phyloP scores from a whole-genome alignment of 1,139 yeast genomes.

The Arxiozyma telluris region DNA sequence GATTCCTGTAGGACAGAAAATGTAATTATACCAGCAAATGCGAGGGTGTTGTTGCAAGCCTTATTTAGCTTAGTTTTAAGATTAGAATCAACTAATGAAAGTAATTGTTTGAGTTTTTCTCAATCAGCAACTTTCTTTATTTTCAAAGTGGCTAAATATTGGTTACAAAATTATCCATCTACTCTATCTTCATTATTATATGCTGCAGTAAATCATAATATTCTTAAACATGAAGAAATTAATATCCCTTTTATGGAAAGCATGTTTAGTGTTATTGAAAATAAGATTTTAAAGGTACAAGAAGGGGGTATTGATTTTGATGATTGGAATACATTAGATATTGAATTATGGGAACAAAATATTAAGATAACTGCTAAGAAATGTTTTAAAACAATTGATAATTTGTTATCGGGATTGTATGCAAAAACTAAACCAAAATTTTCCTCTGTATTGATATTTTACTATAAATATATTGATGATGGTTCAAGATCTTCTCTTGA shows the following conservation, averaged over 20 bases:
- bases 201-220: slow-evolving; percentile 43
- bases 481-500: slow-evolving; percentile 37
- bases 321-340: slow-evolving; percentile 44
- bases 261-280: slow-evolving; percentile 21
- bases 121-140: slow-evolving; percentile 34
- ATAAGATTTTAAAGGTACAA: slow-evolving; percentile 34
- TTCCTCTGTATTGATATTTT: slow-evolving; percentile 43
- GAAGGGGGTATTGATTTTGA: slow-evolving; percentile 39
- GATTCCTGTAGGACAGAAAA: slow-evolving; percentile 26
- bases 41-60: slow-evolving; percentile 32
- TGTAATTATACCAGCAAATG: slow-evolving; percentile 37
- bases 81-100: slow-evolving; percentile 22
- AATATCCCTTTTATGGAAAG: slow-evolving; percentile 24
- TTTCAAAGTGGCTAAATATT: slow-evolving; percentile 43
- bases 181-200: slow-evolving; percentile 46
- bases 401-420: slow-evolving; percentile 40
- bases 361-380: slow-evolving; percentile 42
- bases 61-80: slow-evolving; percentile 31
- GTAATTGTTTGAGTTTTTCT: slow-evolving; percentile 29
- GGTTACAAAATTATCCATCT: slow-evolving; percentile 49
- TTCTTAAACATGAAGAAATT: slow-evolving; percentile 32
- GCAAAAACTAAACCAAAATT: slow-evolving; percentile 51
- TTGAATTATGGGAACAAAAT: slow-evolving; percentile 44
- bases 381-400: slow-evolving; percentile 41
- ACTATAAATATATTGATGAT: slow-evolving; percentile 45